phyloP scores from a whole-genome alignment of 176 grass and related monocot genomes.

The Chrysopogon serrulatus region DNA sequence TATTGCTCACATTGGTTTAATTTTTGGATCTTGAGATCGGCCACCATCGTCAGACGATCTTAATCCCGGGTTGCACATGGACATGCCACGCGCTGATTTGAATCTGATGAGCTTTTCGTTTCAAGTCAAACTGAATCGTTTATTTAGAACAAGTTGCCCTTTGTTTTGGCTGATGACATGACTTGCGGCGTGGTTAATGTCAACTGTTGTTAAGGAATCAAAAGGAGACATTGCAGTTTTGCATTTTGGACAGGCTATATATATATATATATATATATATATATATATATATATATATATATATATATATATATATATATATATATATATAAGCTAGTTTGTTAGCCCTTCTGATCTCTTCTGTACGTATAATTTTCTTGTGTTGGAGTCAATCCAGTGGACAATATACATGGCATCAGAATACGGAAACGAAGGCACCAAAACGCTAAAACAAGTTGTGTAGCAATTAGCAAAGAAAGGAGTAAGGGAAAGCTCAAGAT shows the following conservation, averaged over 20 bases:
- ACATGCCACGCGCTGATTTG: background rate
- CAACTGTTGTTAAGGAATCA: background rate
- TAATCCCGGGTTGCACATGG: background rate
- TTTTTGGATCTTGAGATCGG: constrained; percentile 1
- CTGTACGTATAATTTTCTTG: too few relatives aligned
- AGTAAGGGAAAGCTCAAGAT: background rate
- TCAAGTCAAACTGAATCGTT: background rate
- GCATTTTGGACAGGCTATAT: background rate
- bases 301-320: too few relatives aligned
- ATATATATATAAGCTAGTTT: too few relatives aligned
- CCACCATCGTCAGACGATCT: background rate
- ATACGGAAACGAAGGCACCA: background rate
- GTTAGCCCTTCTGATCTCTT: too few relatives aligned
- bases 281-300: too few relatives aligned
- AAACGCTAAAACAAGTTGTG: background rate
- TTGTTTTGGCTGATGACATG: background rate
- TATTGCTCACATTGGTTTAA: background rate
- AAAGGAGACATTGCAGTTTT: background rate
- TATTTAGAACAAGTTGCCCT: background rate
- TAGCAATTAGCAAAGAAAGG: too few relatives aligned
- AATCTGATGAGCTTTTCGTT: background rate
- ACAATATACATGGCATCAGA: too few relatives aligned
- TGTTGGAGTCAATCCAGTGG: too few relatives aligned
- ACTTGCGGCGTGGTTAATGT: background rate
- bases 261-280: too few relatives aligned